Conservation (phyloP, 805 yeast species). For the Wickerhamiella vanderwaltii region DNA sequence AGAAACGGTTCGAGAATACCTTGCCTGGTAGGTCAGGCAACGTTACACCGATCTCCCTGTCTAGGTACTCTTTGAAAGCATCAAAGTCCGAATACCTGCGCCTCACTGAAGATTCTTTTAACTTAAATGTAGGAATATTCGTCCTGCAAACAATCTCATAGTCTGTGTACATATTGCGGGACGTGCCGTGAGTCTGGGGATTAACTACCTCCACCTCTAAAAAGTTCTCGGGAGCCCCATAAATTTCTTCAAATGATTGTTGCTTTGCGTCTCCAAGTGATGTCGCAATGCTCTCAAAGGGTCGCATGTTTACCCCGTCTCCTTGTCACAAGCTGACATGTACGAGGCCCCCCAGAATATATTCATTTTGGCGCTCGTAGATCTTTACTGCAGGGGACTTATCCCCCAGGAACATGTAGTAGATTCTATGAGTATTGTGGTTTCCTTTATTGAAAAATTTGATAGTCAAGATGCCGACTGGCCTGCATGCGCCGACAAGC, state of each 20-base stretch:
- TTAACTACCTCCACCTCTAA: conserved; percentile 79
- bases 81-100: conserved; percentile 88
- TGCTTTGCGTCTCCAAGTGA: conserved; percentile 9
- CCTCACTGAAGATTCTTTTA: conserved; percentile 53
- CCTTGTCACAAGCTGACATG: not conserved
- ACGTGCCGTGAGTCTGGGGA: conserved; percentile 60
- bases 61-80: conserved; percentile 57
- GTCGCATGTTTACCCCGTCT: not conserved
- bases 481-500: not conserved
- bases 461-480: not conserved
- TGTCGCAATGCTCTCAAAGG: conserved; percentile 4
- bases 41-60: conserved; percentile 65
- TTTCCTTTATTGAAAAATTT: not conserved
- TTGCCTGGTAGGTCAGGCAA: conserved; percentile 91
- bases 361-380: not conserved
- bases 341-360: conserved; percentile 6
- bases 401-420: not conserved
- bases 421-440: conserved; percentile 2
- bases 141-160: conserved; percentile 85
- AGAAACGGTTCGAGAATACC: conserved; percentile 58
- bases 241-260: conserved; percentile 45
- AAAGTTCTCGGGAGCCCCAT: conserved; percentile 91
- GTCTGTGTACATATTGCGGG: conserved; percentile 70
- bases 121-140: conserved; percentile 76
- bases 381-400: conserved; percentile 2